Base-by-base conservation (phyloP, 148 eudicot species). In the Silene latifolia region DNA sequence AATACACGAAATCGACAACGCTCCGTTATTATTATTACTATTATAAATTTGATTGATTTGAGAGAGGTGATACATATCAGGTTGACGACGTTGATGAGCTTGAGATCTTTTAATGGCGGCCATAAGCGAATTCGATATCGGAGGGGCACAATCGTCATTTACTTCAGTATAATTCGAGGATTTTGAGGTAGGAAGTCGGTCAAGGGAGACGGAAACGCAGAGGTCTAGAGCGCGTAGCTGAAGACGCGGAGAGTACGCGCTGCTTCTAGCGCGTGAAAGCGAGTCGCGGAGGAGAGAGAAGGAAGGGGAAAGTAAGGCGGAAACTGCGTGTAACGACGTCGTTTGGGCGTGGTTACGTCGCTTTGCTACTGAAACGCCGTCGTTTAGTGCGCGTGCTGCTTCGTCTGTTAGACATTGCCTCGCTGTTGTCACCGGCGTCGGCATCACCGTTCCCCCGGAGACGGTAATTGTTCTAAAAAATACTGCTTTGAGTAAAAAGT, bases 31-130 rank as follows among this genome's bases (percentile, higher is more conserved):
- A 39, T 2, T 72, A 8, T 0, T 18, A 27, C 4, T 63, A 24
- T 57, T 63, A 0, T 11, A 19, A 11, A 4, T 73, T 20, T 21
- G 56, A 44, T 53, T 59, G 14, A 77, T 39, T 4, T 81, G 84
- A 27, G 42, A 59, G 8, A 77, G 85, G 62, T 90, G 93, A 66
- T 89, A 92, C 80, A 89, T 92, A 59, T 95, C 99, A 1, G 99
- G 99, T 56, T 95, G 98, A 1, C 99, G 71, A 2, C 94, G 69
- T 74, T 95, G 99, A 51, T 92, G 91, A 13, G 99, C 99, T 24
- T 95, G 99, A 0, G 98, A 92, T 24, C 97, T 76, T 58, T 92
- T 92, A 10, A 95, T 86, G 23, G 98, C 99, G 20, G 99, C 99
- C 98, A 90, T 90, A 56, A 95, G 87, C 0, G 99, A 92, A 69